Conservation (phyloP, 768 basidiomycete species). For the Lanmaoa pseudosensibilis region DNA sequence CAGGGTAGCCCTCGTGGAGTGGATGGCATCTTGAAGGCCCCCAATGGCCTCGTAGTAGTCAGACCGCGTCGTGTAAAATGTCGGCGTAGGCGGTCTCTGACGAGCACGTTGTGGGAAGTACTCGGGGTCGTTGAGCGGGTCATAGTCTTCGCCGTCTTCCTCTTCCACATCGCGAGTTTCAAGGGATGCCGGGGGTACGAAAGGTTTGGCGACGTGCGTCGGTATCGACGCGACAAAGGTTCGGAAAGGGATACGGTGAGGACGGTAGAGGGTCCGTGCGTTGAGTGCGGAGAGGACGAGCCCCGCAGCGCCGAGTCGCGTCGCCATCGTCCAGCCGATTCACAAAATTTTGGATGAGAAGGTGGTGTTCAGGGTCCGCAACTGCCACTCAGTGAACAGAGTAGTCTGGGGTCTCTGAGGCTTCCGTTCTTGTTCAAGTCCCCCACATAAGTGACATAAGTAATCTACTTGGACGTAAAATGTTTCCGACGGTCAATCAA, state of each 20-base stretch:
- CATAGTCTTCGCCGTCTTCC: neutral
- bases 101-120: constrained; percentile 5
- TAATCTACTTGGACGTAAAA: neutral
- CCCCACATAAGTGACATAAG: too few relatives aligned
- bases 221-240: constrained; percentile 11
- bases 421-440: neutral
- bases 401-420: constrained; percentile 16
- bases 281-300: constrained; percentile 2
- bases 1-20: constrained; percentile 57
- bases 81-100: constrained; percentile 59
- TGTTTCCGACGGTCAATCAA: neutral
- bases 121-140: constrained; percentile 6
- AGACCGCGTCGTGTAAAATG: constrained; percentile 82
- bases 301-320: constrained; percentile 7
- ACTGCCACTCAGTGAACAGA: neutral
- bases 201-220: constrained; percentile 6
- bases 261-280: constrained; percentile 7
- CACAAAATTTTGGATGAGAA: constrained; percentile 1
- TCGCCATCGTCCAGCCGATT: constrained; percentile 9
- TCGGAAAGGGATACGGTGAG: constrained; percentile 1
- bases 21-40: constrained; percentile 63
- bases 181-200: constrained; percentile 31
- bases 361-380: constrained; percentile 21
- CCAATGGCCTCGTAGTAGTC: constrained; percentile 72
- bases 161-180: constrained; percentile 9